Conservation (phyloP, 257 asterid species). For the Salvia hispanica region DNA sequence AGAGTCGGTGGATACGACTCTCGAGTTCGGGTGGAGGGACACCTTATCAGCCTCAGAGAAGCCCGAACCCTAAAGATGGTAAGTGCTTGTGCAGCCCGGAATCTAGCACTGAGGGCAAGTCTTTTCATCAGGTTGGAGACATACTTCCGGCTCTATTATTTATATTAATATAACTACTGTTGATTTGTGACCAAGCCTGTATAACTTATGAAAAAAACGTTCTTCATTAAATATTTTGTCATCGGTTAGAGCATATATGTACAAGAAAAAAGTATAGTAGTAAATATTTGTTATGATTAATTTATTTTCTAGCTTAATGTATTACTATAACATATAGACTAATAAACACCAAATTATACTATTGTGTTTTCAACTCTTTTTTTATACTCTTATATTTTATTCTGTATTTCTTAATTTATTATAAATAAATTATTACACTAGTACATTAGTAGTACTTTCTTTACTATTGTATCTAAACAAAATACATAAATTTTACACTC, state of each 20-base stretch:
- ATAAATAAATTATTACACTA: no score
- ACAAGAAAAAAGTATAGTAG: neutral
- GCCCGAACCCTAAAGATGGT: conserved; percentile 61
- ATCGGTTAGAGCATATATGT: no score
- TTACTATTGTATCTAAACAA: no score
- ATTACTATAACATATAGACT: no score
- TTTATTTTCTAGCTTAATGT: no score
- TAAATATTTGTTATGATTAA: neutral
- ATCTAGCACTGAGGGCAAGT: conserved; percentile 66
- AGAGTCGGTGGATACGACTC: conserved; percentile 59
- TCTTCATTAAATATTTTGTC: conserved; percentile 33
- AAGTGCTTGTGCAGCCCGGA: conserved; percentile 78
- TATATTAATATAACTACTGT: neutral
- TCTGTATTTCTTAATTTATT: no score
- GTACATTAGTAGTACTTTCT: no score
- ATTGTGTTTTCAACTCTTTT: no score
- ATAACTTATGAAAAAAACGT: conserved; percentile 29
- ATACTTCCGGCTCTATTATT: conserved; percentile 41
- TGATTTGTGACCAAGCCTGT: conserved; percentile 17
- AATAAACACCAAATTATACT: no score
- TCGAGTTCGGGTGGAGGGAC: conserved; percentile 66
- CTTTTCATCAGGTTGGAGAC: conserved; percentile 54
- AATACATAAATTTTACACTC: no score
- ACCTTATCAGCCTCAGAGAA: conserved; percentile 53
- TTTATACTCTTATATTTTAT: no score